Evolutionary conservation across 495 filamentous ascomycete species (phyloP), one percentile per base, ranked within the genome.

Genomic region (Neurospora terricola): DNA sequence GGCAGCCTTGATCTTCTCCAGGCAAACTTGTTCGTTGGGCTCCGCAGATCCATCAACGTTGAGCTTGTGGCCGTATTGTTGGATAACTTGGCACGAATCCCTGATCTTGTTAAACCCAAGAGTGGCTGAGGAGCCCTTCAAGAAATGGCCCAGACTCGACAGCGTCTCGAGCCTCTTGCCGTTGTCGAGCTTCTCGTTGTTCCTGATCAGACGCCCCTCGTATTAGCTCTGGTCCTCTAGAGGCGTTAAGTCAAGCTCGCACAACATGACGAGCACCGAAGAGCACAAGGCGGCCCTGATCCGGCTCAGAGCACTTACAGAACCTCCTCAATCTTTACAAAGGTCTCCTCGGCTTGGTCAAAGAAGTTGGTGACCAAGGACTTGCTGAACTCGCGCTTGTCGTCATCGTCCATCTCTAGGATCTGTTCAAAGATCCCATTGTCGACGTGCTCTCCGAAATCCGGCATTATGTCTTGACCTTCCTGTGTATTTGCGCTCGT

Each of bases 101-200:
- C 93, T 93, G 78, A 99, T 92, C 83, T 97, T 96, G 76, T 85
- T 92, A 45, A 99, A 88, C 30, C 96, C 96, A 70, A 99, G 89
- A 8, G 96, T 98, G 23, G 96, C 96, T 11, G 95, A 97, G n/a
- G 95, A 98, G 45, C 96, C 96, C 82, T 99, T 99, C 71, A 99
- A 85, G 84, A 97, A 99, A 83, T 99, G 96, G 34, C 96, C 96
- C 36, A 97, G 89, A 18, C 85, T 85, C 21, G 94, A 97, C 18
- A 99, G 90, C 72, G 89, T 83, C 4, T 80, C 80, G 43, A 98
- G 90, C 73, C 97, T 86, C 73, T 84, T 66, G 27, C 14, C 54
- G 27, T 66, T 18, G 54, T 66, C 54, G 14, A 66, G 14, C 27
- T 66, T 83, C 12, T 85, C 76, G 74, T 87, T 78, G 42, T 95